Evolutionary conservation across 768 basidiomycete species (phyloP), one percentile per base, ranked within the genome.

Genomic region (Pleurotus citrinopileatus): DNA sequence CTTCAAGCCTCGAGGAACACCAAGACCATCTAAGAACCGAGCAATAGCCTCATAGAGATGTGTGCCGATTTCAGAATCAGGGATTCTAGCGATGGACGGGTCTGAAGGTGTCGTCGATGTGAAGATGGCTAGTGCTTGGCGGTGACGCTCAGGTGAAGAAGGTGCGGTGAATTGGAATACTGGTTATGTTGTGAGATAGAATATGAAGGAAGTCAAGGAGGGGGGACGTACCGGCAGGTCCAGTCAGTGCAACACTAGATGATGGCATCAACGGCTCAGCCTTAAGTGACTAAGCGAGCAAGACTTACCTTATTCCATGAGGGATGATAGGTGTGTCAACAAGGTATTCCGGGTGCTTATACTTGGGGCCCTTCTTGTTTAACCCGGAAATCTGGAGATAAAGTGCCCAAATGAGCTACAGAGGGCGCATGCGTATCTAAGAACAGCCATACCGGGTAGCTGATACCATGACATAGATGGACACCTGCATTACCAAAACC

Each of bases 161-260:
- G 96, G 94, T 0, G 96, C 89, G 6, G 96, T 98, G 70, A 95
- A 98, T 63, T 89, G 83, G 79, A 98, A 98, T 40, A 98, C 96
- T 82, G 46, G 15, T 48, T 8, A 13, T 8, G 40, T 59, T 10
- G 25, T 25, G 13, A 38, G 15, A 38, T 52, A 43, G 13, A 22
- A 17, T n/a, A 15, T 50, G 19, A 51, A 26, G 26, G 7, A 25
- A 9, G 23, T 37, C 15, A 52, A 4, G 47, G 60, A 42, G 56
- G 32, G 23, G 56, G 51, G 63, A 53, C 71, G 52, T 66, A 81
- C 84, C 84, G 60, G 96, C 89, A 25, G 94, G 94, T 8, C 91
- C 94, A 17, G 92, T 91, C 54, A 96, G 72, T 4, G 94, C 92
- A 44, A 96, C 94, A 59, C 91, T 78, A 48, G 34, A 42, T 47